Percentiles rank a stretch among this genome's conserved stretches.
These are phyloP conservation scores for Fusarium lateritium DNA, from an alignment of 2,329 filamentous ascomycete species.

Conservation along the genomic window DNA sequence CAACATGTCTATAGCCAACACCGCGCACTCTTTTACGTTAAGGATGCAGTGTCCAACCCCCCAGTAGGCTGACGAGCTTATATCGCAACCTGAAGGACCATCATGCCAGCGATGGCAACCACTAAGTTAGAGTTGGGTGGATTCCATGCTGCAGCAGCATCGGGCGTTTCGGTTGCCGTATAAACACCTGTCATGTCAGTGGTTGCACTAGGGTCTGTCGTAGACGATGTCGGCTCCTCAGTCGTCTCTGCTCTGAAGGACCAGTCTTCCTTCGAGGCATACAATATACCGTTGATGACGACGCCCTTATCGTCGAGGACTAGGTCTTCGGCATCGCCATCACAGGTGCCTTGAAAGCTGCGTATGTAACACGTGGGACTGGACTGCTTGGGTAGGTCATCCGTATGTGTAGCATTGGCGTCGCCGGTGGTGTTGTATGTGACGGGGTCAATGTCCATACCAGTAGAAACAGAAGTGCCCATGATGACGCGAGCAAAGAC, in stretches of 20 bases:
- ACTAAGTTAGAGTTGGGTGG: constrained; percentile 21
- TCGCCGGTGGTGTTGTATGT: constrained; percentile 71
- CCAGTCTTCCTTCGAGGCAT: constrained; percentile 60
- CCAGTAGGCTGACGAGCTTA: constrained; percentile 5
- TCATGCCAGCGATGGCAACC: constrained; percentile 30
- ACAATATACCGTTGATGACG: constrained; percentile 73
- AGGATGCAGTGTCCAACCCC: not conserved
- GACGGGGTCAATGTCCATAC: constrained; percentile 65
- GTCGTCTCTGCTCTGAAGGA: constrained; percentile 52
- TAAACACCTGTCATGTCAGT: constrained; percentile 52
- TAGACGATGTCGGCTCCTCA: constrained; percentile 41
- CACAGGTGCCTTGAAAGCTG: constrained; percentile 63
- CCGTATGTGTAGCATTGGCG: constrained; percentile 69
- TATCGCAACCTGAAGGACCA: constrained; percentile 11
- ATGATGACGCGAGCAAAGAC: constrained; percentile 73
- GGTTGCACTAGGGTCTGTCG: constrained; percentile 36
- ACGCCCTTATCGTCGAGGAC: constrained; percentile 67
- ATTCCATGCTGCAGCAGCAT: constrained; percentile 38
- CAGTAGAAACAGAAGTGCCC: constrained; percentile 69
- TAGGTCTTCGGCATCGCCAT: constrained; percentile 64
- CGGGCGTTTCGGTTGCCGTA: constrained; percentile 55
- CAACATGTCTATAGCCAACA: constrained; percentile 6
- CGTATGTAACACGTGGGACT: constrained; percentile 74
- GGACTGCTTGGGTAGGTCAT: constrained; percentile 64
- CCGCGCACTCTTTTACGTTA: not conserved